These are phyloP conservation scores for Didymella segeticola DNA, from an alignment of 2,329 filamentous ascomycete species.

Conservation along the genomic window DNA sequence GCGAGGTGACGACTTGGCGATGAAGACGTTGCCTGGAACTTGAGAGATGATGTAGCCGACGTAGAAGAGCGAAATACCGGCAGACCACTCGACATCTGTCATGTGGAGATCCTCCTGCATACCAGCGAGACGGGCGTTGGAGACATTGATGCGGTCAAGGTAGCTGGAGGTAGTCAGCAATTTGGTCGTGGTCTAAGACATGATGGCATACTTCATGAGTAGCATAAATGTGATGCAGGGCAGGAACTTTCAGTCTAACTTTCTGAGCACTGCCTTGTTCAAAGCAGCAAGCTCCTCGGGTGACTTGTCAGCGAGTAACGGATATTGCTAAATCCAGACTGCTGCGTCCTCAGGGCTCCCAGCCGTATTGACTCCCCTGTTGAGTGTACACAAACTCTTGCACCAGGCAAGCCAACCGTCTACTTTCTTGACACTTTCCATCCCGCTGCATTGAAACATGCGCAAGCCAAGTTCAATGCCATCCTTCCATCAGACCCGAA, in stretches of 20 bases:
- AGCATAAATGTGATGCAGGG: slow-evolving; percentile 42
- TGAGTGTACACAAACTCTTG: slow-evolving; percentile 49
- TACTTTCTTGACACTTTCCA: slow-evolving; percentile 53
- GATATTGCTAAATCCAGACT: slow-evolving; percentile 12
- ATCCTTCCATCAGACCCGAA: slow-evolving; percentile 47
- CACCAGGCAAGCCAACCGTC: slow-evolving; percentile 48
- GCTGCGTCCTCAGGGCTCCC: slow-evolving; percentile 11
- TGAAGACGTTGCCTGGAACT: slow-evolving; percentile 56
- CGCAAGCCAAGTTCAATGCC: slow-evolving; percentile 50
- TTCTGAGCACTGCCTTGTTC: slow-evolving; percentile 34
- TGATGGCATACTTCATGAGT: slow-evolving; percentile 33
- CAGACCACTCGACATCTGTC: slow-evolving; percentile 44
- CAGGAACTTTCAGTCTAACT: slow-evolving; percentile 39
- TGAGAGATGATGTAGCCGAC: slow-evolving; percentile 57
- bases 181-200: too few relatives aligned
- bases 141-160: slow-evolving; percentile 52
- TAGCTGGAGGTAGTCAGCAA: slow-evolving; percentile 34
- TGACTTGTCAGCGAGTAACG: slow-evolving; percentile 8
- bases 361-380: slow-evolving; percentile 22
- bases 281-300: slow-evolving; percentile 28
- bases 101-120: slow-evolving; percentile 47
- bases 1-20: slow-evolving; percentile 49
- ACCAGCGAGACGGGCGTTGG: slow-evolving; percentile 50
- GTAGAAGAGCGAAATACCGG: slow-evolving; percentile 54
- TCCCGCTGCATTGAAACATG: slow-evolving; percentile 45